Evolutionary conservation across 2,329 filamentous ascomycete genomes (phyloP), one percentile per base, ranked within the genome.

Genomic region (Colletotrichum tanaceti): DNA sequence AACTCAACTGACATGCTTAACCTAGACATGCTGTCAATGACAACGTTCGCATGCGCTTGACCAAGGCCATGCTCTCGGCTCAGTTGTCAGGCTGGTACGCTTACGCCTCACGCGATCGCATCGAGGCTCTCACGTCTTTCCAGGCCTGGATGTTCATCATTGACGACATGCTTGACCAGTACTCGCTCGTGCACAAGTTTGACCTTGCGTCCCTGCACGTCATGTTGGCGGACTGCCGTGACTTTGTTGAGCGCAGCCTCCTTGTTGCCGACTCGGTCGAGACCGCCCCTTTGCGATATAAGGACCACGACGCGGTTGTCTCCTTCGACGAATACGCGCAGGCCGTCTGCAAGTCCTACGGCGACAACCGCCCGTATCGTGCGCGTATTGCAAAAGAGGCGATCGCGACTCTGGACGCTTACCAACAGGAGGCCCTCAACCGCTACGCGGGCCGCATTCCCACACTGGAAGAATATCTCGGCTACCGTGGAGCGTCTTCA

Each of bases 141-240:
- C 61, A 68, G 11, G 65, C 49, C 0, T 68, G 60, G 54, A 65
- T 68, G 65, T 68, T 68, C 5, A 64, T 68, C 22, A 54, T 65
- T 22, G 60, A 68, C 24, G 65, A 65, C 39, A 64, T 68, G 60
- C 49, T 64, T 1, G 65, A 68, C 35, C 65, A 68, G 54, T 68
- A 68, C 32, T 58, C 65, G 0, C 47, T 68, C 1, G 41, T 59
- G 18, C 32, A 59, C 3, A 65, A 58, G 5, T 68, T 68, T 5
- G 54, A 68, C 24, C 65, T 65, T 2, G 39, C 22, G 11, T 22
- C 61, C 0, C 13, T 68, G 24, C 54, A 68, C n/a, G 41, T 68
- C 18, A 53, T 68, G 53, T 24, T 68, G 2, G 32, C 54, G 10
- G 60, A 68, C 54, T 68, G 65, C 1, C 60, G 43, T 3, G 60